These are phyloP conservation scores for Tylopilus sp. DNA, from an alignment of 768 basidiomycete genomes.

Conservation along the genomic window DNA sequence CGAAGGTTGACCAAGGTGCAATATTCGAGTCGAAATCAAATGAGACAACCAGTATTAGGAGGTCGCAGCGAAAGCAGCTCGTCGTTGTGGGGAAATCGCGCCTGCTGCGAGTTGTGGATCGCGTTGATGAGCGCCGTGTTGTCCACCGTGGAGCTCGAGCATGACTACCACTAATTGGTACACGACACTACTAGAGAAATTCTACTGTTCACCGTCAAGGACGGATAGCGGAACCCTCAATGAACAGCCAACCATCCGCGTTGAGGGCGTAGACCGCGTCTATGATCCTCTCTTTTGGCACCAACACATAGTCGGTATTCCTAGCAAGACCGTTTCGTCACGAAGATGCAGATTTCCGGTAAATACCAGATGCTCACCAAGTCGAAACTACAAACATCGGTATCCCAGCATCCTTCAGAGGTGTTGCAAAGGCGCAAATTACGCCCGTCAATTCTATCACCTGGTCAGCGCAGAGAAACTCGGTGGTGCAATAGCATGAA, in stretches of 20 bases:
- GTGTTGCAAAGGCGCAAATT: slow-evolving; percentile 49
- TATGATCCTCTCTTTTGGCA: slow-evolving; percentile 42
- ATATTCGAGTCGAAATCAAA: slow-evolving; percentile 1
- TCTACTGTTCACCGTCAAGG: slow-evolving; percentile 1
- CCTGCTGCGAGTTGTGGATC: slow-evolving; percentile 9
- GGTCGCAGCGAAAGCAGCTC: background rate
- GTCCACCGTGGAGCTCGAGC: too few species aligned
- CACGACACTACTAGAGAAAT: too few species aligned
- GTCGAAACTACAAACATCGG: slow-evolving; percentile 62
- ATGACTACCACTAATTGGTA: background rate
- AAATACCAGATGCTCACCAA: slow-evolving; percentile 42
- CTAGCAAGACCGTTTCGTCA: slow-evolving; percentile 33
- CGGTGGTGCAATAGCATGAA: slow-evolving; percentile 18
- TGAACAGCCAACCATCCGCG: slow-evolving; percentile 48
- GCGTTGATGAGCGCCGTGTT: background rate
- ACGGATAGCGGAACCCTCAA: slow-evolving; percentile 1
- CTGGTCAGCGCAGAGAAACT: background rate
- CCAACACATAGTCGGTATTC: slow-evolving; percentile 66
- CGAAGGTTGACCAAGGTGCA: slow-evolving; percentile 1
- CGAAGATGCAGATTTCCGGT: background rate
- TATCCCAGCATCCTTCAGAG: slow-evolving; percentile 48
- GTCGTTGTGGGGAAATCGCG: slow-evolving; percentile 11
- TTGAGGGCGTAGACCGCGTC: slow-evolving; percentile 42
- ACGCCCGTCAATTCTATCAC: slow-evolving; percentile 53
- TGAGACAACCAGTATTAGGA: background rate